Conservation (phyloP, 2,329 filamentous ascomycete species). For the Aureobasidium sp. region DNA sequence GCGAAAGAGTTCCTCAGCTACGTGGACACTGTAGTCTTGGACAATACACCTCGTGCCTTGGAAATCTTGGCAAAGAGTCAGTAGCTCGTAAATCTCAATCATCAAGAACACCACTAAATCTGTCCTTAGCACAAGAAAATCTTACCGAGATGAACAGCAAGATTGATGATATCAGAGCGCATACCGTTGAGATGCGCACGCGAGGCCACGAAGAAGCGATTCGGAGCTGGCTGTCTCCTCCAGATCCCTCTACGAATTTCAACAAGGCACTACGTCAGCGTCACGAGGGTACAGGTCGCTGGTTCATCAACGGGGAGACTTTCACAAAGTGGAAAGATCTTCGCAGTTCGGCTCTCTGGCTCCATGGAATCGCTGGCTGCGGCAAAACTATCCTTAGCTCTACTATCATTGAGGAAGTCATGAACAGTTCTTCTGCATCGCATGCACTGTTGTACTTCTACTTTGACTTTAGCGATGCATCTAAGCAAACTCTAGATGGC, state of each 20-base stretch:
- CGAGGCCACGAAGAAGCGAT: neutral
- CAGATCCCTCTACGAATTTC: slow-evolving; percentile 1
- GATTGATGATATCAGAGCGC: neutral
- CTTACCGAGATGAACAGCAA: neutral
- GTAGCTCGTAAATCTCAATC: neutral
- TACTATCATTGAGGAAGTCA: neutral
- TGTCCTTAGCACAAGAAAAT: neutral
- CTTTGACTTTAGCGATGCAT: neutral
- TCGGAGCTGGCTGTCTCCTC: neutral
- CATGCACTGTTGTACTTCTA: neutral
- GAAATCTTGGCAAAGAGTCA: neutral
- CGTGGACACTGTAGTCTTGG: neutral
- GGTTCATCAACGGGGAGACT: neutral
- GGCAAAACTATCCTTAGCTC: slow-evolving; percentile 21
- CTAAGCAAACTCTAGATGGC: neutral
- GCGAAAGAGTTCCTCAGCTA: slow-evolving; percentile 25
- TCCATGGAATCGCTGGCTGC: slow-evolving; percentile 14
- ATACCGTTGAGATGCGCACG: neutral
- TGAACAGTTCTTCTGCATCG: neutral
- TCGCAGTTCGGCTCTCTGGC: slow-evolving; percentile 2
- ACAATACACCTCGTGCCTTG: neutral
- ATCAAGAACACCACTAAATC: neutral
- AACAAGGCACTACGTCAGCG: neutral
- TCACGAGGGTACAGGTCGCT: slow-evolving; percentile 3
- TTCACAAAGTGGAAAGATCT: neutral